Evolutionary conservation across 257 asterid species (phyloP).

Genomic region (Solanum sitiens): DNA sequence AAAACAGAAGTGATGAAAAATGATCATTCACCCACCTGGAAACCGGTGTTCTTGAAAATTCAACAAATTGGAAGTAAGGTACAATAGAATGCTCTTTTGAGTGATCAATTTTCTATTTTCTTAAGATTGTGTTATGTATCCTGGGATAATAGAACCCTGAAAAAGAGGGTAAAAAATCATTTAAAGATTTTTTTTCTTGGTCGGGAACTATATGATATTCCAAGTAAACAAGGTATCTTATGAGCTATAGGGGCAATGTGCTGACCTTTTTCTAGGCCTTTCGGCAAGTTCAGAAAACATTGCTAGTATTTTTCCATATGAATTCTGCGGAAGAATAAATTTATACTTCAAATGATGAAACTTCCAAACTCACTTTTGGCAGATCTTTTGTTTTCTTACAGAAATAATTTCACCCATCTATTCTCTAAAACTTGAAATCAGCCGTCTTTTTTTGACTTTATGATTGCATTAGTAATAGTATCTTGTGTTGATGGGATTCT

Average conservation of each 20-base stretch:
- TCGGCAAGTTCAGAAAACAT: neutral
- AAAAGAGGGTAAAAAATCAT: neutral
- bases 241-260: neutral
- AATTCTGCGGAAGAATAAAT: neutral
- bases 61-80: constrained; percentile 99
- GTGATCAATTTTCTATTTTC: neutral
- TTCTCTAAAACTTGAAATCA: neutral
- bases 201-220: neutral
- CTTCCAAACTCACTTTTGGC: neutral
- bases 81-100: neutral
- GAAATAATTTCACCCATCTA: neutral
- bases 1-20: constrained; percentile 94
- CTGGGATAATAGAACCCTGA: neutral
- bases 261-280: neutral
- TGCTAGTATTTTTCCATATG: neutral
- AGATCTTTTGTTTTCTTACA: neutral
- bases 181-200: neutral
- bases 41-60: constrained; percentile 55
- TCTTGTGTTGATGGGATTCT: neutral
- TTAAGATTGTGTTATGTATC: neutral
- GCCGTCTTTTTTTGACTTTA: neutral
- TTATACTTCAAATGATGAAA: neutral
- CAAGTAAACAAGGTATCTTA: neutral
- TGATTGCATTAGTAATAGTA: neutral
- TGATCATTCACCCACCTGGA: constrained; percentile 79